phyloP scores from a whole-genome alignment of 1,139 yeast species.

The Blastobotrys indianensis region DNA sequence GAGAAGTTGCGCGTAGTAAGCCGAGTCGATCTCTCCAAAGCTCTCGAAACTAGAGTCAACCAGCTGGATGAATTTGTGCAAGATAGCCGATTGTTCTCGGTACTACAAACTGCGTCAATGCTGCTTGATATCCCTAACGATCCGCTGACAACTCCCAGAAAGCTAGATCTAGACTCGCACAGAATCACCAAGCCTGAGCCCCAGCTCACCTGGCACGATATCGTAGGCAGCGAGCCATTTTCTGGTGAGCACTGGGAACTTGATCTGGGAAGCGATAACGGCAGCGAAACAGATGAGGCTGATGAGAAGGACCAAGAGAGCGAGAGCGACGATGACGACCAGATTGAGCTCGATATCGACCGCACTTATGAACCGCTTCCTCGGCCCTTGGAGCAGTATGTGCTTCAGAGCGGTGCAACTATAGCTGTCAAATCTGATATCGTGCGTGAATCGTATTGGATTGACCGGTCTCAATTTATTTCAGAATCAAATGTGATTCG shows the following conservation, averaged over 20 bases:
- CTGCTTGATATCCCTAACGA: constrained; percentile 17
- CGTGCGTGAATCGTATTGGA: not conserved
- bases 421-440: not conserved
- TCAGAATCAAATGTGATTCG: constrained; percentile 18
- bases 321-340: constrained; percentile 11
- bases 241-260: constrained; percentile 24
- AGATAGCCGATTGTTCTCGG: constrained; percentile 6
- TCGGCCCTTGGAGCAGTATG: constrained; percentile 4
- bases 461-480: constrained; percentile 1
- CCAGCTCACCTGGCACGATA: constrained; percentile 24
- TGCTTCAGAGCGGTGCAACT: not conserved
- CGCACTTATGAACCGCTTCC: constrained; percentile 8
- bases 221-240: constrained; percentile 24
- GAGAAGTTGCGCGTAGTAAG: constrained; percentile 27
- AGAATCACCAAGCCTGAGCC: not conserved
- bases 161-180: not conserved
- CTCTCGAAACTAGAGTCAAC: constrained; percentile 19
- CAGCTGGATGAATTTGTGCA: constrained; percentile 6
- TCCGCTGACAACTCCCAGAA: constrained; percentile 1
- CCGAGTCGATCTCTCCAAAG: constrained; percentile 22
- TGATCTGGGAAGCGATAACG: too few relatives aligned
- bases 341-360: not conserved
- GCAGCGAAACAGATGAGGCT: not conserved
- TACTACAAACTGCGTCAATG: constrained; percentile 17
- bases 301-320: not conserved